A percentile compares a stretch with the other conserved stretches of the same genome.
These are phyloP conservation scores for Saccharomyces mikatae DNA, from an alignment of 805 yeast genomes.

Conservation along the genomic window DNA sequence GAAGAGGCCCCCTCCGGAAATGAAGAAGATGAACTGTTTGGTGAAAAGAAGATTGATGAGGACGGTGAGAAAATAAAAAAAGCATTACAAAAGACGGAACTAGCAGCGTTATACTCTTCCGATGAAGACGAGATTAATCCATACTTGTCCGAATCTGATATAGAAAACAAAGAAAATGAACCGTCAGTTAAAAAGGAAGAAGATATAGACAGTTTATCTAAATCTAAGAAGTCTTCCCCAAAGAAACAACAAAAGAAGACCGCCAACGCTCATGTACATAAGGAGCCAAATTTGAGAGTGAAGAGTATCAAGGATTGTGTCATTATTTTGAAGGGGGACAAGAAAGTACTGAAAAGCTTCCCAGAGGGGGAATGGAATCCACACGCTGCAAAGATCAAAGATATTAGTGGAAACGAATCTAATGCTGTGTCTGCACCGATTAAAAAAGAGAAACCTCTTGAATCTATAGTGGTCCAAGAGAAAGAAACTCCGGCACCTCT, in stretches of 20 bases:
- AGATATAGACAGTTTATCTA: constrained; percentile 4
- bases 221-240: constrained; percentile 21
- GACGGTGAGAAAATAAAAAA: constrained; percentile 83
- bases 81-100: constrained; percentile 77
- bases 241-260: constrained; percentile 12
- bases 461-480: not conserved
- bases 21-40: constrained; percentile 63
- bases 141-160: constrained; percentile 63
- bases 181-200: not conserved
- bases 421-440: constrained; percentile 5
- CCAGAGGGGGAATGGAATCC: constrained; percentile 87
- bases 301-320: constrained; percentile 44
- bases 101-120: constrained; percentile 65
- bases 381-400: constrained; percentile 23
- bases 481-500: constrained; percentile 19
- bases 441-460: constrained; percentile 30
- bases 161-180: constrained; percentile 36
- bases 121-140: constrained; percentile 87
- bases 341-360: constrained; percentile 51
- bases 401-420: constrained; percentile 1
- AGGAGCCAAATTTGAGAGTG: constrained; percentile 34
- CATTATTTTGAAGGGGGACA: constrained; percentile 58
- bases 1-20: constrained; percentile 55
- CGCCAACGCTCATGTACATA: constrained; percentile 4
- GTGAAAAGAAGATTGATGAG: constrained; percentile 72